Conservation (phyloP, 2,329 filamentous ascomycete genomes). For the Aspergillus nomiae region DNA sequence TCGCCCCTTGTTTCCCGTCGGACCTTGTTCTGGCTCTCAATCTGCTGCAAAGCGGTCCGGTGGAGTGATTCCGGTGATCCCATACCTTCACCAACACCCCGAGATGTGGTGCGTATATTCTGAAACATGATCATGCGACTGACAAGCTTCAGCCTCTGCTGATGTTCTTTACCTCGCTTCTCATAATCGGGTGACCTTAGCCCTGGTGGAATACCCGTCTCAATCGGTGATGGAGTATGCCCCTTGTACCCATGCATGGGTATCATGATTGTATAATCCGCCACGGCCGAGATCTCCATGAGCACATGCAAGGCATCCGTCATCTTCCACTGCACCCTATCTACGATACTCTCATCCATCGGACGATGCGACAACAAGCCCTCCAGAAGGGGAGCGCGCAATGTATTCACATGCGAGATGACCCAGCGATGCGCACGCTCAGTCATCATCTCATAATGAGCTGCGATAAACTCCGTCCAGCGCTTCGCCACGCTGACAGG, state of each 20-base stretch:
- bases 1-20: constrained; percentile 17
- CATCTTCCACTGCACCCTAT: constrained; percentile 18
- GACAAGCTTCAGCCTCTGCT: constrained; percentile 7
- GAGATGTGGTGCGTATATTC: not conserved
- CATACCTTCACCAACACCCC: not conserved
- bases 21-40: constrained; percentile 15
- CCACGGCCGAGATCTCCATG: constrained; percentile 12
- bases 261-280: constrained; percentile 26
- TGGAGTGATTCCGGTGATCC: not conserved
- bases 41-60: not conserved
- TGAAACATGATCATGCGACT: not conserved
- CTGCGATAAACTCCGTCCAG: constrained; percentile 25
- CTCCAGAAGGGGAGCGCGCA: constrained; percentile 18
- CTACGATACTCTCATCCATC: not conserved
- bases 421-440: constrained; percentile 28
- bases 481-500: constrained; percentile 18
- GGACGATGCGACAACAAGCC: constrained; percentile 10
- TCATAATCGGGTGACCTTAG: not conserved
- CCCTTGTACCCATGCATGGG: constrained; percentile 29
- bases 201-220: not conserved
- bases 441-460: constrained; percentile 26
- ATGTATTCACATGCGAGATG: constrained; percentile 13
- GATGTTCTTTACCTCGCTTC: not conserved
- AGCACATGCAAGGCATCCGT: constrained; percentile 18
- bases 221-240: not conserved